A percentile compares a stretch with the other conserved stretches of the same genome.
Evolutionary conservation across 2,329 filamentous ascomycete genomes (phyloP).

Genomic region (Macrophomina tecta): DNA sequence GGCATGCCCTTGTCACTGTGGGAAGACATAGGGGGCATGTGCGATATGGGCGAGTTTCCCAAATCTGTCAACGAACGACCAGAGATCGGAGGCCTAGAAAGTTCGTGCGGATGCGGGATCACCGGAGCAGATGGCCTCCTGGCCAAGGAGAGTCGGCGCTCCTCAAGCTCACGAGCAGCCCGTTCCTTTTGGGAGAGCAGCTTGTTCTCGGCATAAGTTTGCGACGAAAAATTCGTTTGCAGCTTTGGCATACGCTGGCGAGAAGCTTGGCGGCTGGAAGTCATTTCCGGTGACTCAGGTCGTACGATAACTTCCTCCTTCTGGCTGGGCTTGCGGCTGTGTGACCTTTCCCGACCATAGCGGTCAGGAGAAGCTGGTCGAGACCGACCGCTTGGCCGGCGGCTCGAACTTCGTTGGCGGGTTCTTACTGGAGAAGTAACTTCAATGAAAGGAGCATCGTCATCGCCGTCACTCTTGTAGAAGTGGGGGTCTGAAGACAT

Average conservation of each 20-base stretch:
- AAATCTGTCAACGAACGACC: slow-evolving; percentile 46
- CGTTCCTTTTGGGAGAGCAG: slow-evolving; percentile 50
- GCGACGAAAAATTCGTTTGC: slow-evolving; percentile 31
- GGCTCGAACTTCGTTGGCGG: slow-evolving; percentile 59
- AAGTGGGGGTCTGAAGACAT: slow-evolving; percentile 67
- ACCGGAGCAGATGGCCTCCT: slow-evolving; percentile 78
- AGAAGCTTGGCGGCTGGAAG: slow-evolving; percentile 19
- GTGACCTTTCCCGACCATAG: slow-evolving; percentile 43
- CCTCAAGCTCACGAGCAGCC: slow-evolving; percentile 81
- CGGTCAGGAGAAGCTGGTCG: slow-evolving; percentile 56
- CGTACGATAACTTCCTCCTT: slow-evolving; percentile 36
- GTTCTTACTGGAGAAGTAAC: slow-evolving; percentile 54
- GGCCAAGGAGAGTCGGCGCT: slow-evolving; percentile 82
- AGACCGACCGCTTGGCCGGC: slow-evolving; percentile 53
- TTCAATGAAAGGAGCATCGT: slow-evolving; percentile 55
- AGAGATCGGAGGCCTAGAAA: slow-evolving; percentile 41
- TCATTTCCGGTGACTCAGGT: slow-evolving; percentile 41
- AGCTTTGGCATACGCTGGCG: slow-evolving; percentile 31
- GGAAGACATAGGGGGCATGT: slow-evolving; percentile 42
- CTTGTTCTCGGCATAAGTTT: slow-evolving; percentile 30
- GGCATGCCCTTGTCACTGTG: slow-evolving; percentile 47
- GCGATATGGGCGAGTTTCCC: slow-evolving; percentile 52
- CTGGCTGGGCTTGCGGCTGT: slow-evolving; percentile 40
- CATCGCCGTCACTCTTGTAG: slow-evolving; percentile 53
- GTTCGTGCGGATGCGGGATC: slow-evolving; percentile 75